Evolutionary conservation across 225 moss, liverwort and hornwort genomes (phyloP).

Genomic region (Lunularia cruciata): DNA sequence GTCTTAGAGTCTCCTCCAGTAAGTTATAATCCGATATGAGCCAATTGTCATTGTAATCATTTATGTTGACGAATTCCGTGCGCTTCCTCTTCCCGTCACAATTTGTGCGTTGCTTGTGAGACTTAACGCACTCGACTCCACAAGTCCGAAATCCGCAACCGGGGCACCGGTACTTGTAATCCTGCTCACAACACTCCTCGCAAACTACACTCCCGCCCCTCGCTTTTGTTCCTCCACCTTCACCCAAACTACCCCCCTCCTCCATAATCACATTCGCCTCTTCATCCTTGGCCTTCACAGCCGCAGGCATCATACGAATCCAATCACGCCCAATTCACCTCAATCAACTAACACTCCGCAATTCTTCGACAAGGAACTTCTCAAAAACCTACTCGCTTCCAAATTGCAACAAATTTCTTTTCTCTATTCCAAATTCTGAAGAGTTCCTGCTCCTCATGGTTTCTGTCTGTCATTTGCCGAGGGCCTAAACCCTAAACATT

Average conservation of each 20-base stretch:
- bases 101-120: slow-evolving; percentile 69
- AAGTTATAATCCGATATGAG: slow-evolving; percentile 91
- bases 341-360: no score
- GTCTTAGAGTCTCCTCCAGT: slow-evolving; percentile 82
- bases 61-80: slow-evolving; percentile 69
- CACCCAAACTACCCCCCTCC: neutral
- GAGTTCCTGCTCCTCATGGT: neutral
- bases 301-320: neutral
- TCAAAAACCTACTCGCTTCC: neutral
- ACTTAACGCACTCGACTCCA: slow-evolving; percentile 68
- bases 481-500: neutral
- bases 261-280: neutral
- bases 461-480: neutral
- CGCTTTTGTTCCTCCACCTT: neutral
- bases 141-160: slow-evolving; percentile 79
- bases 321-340: neutral
- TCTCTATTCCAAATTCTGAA: neutral
- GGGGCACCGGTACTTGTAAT: slow-evolving; percentile 86
- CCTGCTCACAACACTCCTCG: slow-evolving; percentile 65
- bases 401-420: neutral
- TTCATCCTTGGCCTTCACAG: neutral
- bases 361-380: neutral
- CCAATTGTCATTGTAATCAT: slow-evolving; percentile 74
- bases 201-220: slow-evolving; percentile 26
- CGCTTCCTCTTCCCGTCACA: slow-evolving; percentile 92